phyloP scores from a whole-genome alignment of 2,329 filamentous ascomycete genomes.

The Colletotrichum tabaci region DNA sequence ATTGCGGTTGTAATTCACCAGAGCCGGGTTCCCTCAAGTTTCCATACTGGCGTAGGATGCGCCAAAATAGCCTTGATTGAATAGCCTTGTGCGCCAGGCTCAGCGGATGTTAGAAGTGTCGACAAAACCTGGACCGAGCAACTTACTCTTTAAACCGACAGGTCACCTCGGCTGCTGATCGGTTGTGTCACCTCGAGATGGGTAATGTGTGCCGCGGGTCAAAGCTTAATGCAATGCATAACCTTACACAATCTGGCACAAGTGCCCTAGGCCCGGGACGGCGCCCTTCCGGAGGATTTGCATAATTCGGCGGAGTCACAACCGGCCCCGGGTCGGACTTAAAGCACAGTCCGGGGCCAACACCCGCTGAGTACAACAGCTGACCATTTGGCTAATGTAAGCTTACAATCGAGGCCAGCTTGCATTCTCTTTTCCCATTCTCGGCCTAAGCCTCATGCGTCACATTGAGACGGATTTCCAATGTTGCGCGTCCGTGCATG shows the following conservation, averaged over 20 bases:
- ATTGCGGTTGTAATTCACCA: neutral
- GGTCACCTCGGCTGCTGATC: neutral
- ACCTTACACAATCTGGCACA: neutral
- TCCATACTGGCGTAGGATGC: neutral
- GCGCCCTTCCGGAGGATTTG: neutral
- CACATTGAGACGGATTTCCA: too few relatives aligned
- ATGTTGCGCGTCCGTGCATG: too few relatives aligned
- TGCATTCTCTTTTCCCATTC: too few relatives aligned
- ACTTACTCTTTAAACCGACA: neutral
- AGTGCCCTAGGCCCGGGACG: neutral
- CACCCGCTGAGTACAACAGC: too few relatives aligned
- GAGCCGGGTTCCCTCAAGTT: neutral
- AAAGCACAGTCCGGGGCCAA: neutral
- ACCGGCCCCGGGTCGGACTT: neutral
- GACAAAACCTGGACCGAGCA: neutral
- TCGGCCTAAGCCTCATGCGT: too few relatives aligned
- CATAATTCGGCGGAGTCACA: neutral
- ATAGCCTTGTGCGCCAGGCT: neutral
- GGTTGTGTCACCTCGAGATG: neutral
- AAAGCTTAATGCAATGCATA: neutral
- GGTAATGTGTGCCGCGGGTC: neutral
- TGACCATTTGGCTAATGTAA: neutral
- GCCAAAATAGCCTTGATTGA: neutral
- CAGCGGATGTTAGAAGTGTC: neutral
- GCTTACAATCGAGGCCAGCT: too few relatives aligned